These are phyloP conservation scores for Thermomyces lanuginosus DNA, from an alignment of 2,329 filamentous ascomycete genomes.

Conservation along the genomic window DNA sequence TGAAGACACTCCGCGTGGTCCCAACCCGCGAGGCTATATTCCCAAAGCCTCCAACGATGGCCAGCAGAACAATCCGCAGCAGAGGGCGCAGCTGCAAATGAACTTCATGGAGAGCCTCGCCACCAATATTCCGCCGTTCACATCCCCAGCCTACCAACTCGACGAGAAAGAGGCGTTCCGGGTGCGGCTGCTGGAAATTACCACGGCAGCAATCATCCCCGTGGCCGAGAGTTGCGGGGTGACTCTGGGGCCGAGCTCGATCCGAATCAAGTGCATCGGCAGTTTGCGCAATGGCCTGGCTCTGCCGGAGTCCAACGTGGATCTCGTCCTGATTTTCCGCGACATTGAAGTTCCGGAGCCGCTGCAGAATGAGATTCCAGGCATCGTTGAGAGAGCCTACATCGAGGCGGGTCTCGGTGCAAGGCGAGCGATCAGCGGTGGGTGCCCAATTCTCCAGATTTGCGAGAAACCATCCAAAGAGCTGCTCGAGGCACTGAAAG, in stretches of 20 bases:
- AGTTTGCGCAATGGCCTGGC: slow-evolving; percentile 75
- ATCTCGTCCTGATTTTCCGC: slow-evolving; percentile 35
- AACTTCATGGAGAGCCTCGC: slow-evolving; percentile 27
- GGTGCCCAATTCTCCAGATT: slow-evolving; percentile 77
- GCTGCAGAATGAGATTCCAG: slow-evolving; percentile 48
- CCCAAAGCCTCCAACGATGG: slow-evolving; percentile 5
- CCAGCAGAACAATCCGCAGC: slow-evolving; percentile 6
- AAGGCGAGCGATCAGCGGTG: slow-evolving; percentile 57
- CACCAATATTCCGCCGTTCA: slow-evolving; percentile 39
- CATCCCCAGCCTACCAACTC: slow-evolving; percentile 49
- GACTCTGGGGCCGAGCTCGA: slow-evolving; percentile 36
- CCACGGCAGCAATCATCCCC: slow-evolving; percentile 40
- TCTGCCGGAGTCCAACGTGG: slow-evolving; percentile 78
- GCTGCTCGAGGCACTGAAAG: slow-evolving; percentile 44
- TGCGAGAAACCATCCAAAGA: slow-evolving; percentile 52
- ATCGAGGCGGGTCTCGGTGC: slow-evolving; percentile 58
- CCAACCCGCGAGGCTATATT: too few species aligned
- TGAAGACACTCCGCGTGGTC: too few species aligned
- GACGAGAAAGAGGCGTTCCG: slow-evolving; percentile 57
- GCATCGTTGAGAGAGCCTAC: slow-evolving; percentile 58
- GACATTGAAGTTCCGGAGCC: slow-evolving; percentile 29
- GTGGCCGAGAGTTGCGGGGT: slow-evolving; percentile 31
- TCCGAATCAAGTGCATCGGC: slow-evolving; percentile 64
- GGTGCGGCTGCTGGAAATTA: slow-evolving; percentile 45
- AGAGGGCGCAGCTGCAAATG: slow-evolving; percentile 8